Evolutionary conservation across 1,284 basidiomycete species (phyloP).

Genomic region (Peniophora sp.): DNA sequence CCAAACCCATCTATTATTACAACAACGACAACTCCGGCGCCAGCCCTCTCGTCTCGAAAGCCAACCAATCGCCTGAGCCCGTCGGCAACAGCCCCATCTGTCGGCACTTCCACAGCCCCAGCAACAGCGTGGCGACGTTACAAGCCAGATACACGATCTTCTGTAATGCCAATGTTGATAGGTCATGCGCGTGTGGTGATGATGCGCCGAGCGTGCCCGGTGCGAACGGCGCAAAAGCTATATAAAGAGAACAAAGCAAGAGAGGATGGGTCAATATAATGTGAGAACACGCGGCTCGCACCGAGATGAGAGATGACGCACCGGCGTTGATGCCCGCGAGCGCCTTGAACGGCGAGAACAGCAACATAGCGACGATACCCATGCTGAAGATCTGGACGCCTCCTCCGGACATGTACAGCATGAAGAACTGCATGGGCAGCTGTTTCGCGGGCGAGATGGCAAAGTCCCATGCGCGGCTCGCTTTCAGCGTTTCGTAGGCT

Average conservation of each 20-base stretch:
- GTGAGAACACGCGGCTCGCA: neutral
- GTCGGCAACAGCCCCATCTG: constrained; percentile 85
- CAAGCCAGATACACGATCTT: constrained; percentile 64
- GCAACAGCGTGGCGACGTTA: constrained; percentile 65
- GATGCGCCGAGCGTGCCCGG: constrained; percentile 25
- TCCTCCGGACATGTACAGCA: constrained; percentile 93
- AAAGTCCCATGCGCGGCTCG: constrained; percentile 82
- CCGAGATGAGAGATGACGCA: constrained; percentile 27
- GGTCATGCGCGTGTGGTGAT: constrained; percentile 30
- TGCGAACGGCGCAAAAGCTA: constrained; percentile 58
- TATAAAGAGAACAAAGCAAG: neutral
- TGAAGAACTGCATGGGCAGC: constrained; percentile 90
- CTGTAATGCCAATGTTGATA: constrained; percentile 50
- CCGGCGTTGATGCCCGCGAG: constrained; percentile 68
- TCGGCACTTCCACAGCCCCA: constrained; percentile 87
- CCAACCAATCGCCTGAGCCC: constrained; percentile 87
- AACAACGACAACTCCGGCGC: constrained; percentile 35
- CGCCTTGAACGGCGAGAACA: constrained; percentile 77
- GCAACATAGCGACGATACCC: constrained; percentile 86
- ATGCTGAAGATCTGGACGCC: constrained; percentile 92
- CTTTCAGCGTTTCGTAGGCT: constrained; percentile 62
- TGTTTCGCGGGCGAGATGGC: constrained; percentile 80
- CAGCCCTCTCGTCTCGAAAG: constrained; percentile 73
- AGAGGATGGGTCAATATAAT: neutral
- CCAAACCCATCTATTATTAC: neutral